Conservation (phyloP, 1,139 yeast genomes). For the Neolecta irregularis region DNA sequence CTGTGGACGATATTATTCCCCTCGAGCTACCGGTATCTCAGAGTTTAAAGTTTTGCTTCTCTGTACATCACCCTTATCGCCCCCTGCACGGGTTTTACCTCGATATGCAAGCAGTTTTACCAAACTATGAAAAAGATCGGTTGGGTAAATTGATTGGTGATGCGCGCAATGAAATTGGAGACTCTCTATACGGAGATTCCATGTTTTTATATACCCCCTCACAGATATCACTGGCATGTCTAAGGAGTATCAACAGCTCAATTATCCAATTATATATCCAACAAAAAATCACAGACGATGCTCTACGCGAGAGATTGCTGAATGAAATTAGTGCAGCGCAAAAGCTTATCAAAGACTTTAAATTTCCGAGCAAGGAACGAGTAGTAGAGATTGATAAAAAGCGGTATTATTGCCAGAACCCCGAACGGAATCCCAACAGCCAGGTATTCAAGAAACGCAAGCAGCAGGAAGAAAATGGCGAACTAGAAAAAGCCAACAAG, state of each 20-base stretch:
- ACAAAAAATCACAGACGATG: slow-evolving; percentile 13
- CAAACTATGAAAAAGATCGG: slow-evolving; percentile 13
- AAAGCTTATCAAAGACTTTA: slow-evolving; percentile 15
- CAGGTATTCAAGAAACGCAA: no score
- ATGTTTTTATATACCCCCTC: slow-evolving; percentile 77
- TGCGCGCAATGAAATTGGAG: slow-evolving; percentile 44
- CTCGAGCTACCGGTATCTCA: slow-evolving; percentile 65
- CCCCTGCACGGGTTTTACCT: slow-evolving; percentile 85
- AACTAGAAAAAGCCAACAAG: no score
- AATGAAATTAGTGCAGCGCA: slow-evolving; percentile 13
- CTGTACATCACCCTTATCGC: slow-evolving; percentile 76
- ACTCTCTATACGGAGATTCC: slow-evolving; percentile 58
- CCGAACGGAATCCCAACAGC: no score
- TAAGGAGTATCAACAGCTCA: slow-evolving; percentile 1
- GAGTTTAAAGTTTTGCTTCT: slow-evolving; percentile 58
- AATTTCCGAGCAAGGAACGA: no score
- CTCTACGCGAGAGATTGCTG: slow-evolving; percentile 18
- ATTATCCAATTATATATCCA: slow-evolving; percentile 1
- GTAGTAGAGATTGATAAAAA: slow-evolving; percentile 24
- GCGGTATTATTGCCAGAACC: slow-evolving; percentile 19
- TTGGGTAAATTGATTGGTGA: slow-evolving; percentile 39
- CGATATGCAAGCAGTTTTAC: slow-evolving; percentile 59
- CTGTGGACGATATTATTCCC: slow-evolving; percentile 49
- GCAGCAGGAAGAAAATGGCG: no score
- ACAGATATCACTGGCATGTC: slow-evolving; percentile 67